Base-by-base conservation (phyloP, 129 eudicot species). In the Calendula officinalis region DNA sequence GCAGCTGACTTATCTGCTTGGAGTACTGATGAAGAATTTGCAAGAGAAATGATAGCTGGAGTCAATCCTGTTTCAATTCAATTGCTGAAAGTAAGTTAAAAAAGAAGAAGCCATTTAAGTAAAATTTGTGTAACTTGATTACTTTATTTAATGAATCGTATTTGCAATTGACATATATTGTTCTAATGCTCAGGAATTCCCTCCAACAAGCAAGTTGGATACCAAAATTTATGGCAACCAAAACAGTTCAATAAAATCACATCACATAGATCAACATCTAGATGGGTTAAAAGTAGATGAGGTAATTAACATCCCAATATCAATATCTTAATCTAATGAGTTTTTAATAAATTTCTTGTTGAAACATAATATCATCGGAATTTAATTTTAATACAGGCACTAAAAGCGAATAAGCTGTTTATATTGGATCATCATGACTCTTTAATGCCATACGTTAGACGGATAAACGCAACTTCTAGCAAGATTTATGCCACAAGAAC, bases 21-120 rank as follows among this genome's bases (percentile, higher is more conserved):
- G 86, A 71, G 79, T 38, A 78, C 82, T 12, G 89, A 86, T 53
- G 80, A 82, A 58, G 94, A 86, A 57, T 86, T 86, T 75, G 84
- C 80, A n/a, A 75, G 86, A 58, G 72, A 83, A 75, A 78, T 80
- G 79, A 33, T 86, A 3, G 95, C 89, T 37, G 95, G 95, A 54
- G 66, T 77, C 8, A 80, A 80, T 54, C 95, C 95, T 51, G 83
- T 82, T 22, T 60, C 62, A 5, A 77, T 86, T 42, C 65, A 75
- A 40, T 67, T 71, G 35, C 79, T 86, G 13, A 49, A 78, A 52
- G 95, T 80, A 71, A 63, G 58, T 14, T 47, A n/a, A 37, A 32
- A n/a, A 5, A 51, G 16, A 38, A 14, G 4, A 16, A 37, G 5
- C 7, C 10, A 34, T 41, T 15, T 14, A 37, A 6, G 45, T 32